These are phyloP conservation scores for Rusavskia elegans DNA, from an alignment of 495 filamentous ascomycete genomes.

Conservation along the genomic window DNA sequence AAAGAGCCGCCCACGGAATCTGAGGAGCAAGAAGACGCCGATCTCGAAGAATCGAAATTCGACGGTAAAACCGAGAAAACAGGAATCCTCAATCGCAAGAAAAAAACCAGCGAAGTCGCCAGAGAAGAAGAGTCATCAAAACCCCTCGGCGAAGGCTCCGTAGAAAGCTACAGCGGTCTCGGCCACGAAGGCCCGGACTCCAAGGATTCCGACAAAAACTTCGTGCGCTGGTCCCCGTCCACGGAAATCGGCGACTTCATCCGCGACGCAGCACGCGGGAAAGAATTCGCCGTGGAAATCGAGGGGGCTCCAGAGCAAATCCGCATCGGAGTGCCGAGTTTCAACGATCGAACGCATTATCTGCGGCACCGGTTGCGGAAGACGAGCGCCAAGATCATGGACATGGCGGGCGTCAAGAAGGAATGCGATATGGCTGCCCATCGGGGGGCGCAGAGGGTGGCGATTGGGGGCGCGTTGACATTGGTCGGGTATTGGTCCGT, in stretches of 20 bases:
- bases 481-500: constrained; percentile 65
- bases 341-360: constrained; percentile 79
- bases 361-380: constrained; percentile 61
- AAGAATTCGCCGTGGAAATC: constrained; percentile 75
- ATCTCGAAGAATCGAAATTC: constrained; percentile 30
- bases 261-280: constrained; percentile 67
- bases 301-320: constrained; percentile 56
- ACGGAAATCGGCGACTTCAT: constrained; percentile 95
- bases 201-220: constrained; percentile 25
- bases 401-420: constrained; percentile 54
- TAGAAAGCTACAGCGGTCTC: constrained; percentile 37
- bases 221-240: constrained; percentile 79
- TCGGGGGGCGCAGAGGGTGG: constrained; percentile 58
- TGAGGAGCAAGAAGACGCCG: constrained; percentile 19
- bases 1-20: constrained; percentile 12
- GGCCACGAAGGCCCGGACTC: constrained; percentile 16
- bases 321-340: constrained; percentile 66
- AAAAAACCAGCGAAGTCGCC: not conserved
- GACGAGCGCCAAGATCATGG: constrained; percentile 47
- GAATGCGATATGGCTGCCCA: constrained; percentile 72
- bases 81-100: constrained; percentile 25
- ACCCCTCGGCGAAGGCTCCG: constrained; percentile 31
- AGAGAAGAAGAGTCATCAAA: constrained; percentile 9
- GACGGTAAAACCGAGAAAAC: constrained; percentile 31
- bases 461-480: constrained; percentile 58